Conservation (phyloP, 2,329 filamentous ascomycete species). For the Acephala macrosclerotiorum region DNA sequence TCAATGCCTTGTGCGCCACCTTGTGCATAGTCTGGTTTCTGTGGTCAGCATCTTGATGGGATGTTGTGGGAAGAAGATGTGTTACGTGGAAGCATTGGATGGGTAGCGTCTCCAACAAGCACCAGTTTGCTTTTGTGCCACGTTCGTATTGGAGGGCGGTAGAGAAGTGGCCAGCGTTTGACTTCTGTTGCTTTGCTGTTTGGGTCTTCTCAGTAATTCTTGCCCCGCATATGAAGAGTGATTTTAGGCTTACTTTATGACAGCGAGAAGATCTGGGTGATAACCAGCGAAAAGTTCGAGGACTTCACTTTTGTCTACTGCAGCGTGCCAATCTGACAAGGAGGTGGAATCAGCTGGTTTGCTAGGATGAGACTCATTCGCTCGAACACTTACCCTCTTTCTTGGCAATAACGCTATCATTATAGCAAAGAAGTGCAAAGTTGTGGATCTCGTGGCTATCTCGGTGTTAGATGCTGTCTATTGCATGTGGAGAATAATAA, state of each 20-base stretch:
- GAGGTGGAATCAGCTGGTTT: background rate
- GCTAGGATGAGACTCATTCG: background rate
- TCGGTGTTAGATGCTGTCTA: background rate
- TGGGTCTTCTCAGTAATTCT: background rate
- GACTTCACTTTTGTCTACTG: constrained; percentile 25
- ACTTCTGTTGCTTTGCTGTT: constrained; percentile 48
- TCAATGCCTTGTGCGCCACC: constrained; percentile 46
- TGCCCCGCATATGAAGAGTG: too few relatives aligned
- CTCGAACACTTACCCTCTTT: constrained; percentile 12
- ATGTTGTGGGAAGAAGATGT: background rate
- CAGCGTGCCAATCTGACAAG: constrained; percentile 32
- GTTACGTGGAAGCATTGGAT: constrained; percentile 48
- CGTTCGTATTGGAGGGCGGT: constrained; percentile 49
- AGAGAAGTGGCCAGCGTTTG: constrained; percentile 54
- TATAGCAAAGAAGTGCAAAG: constrained; percentile 33
- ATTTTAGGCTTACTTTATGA: constrained; percentile 24
- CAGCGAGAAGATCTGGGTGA: constrained; percentile 27
- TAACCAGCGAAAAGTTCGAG: constrained; percentile 27
- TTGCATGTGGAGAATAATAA: too few relatives aligned
- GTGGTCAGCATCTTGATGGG: background rate
- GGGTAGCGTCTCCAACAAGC: constrained; percentile 70
- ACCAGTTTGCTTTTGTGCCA: constrained; percentile 63
- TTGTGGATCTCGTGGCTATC: constrained; percentile 29
- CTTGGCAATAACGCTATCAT: constrained; percentile 20
- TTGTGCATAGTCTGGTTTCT: constrained; percentile 41